These are phyloP conservation scores for Xerocomellus dryophilus DNA, from an alignment of 768 basidiomycete species.

Conservation along the genomic window DNA sequence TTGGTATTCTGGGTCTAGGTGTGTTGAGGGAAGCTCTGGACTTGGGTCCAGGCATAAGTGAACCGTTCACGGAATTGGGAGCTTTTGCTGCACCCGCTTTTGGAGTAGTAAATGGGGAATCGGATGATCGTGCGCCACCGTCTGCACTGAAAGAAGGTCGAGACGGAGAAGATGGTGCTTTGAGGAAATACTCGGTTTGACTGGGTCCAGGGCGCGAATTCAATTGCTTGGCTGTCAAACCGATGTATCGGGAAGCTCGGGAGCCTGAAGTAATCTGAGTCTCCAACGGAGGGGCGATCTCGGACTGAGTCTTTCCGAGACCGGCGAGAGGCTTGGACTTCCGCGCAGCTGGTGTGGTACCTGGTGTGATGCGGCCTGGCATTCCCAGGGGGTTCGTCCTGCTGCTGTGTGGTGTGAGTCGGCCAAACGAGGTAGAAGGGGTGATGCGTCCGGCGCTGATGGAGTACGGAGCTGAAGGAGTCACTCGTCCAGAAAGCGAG, in stretches of 20 bases:
- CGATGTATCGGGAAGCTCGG: slow-evolving; percentile 78
- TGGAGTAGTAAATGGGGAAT: slow-evolving; percentile 68
- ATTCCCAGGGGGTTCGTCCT: slow-evolving; percentile 28
- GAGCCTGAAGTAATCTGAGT: slow-evolving; percentile 73
- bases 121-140: slow-evolving; percentile 34
- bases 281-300: slow-evolving; percentile 25
- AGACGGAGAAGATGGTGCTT: slow-evolving; percentile 35
- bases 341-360: slow-evolving; percentile 30
- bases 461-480: slow-evolving; percentile 41
- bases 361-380: slow-evolving; percentile 51
- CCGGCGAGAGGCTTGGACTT: slow-evolving; percentile 32
- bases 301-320: slow-evolving; percentile 34
- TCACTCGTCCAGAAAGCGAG: slow-evolving; percentile 43
- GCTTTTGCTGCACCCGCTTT: slow-evolving; percentile 45
- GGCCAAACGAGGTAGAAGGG: slow-evolving; percentile 50
- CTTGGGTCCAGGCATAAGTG: slow-evolving; percentile 25
- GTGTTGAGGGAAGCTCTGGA: slow-evolving; percentile 41
- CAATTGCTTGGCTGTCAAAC: slow-evolving; percentile 82
- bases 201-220: slow-evolving; percentile 38
- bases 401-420: slow-evolving; percentile 35
- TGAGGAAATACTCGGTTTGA: slow-evolving; percentile 21
- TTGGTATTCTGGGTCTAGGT: slow-evolving; percentile 65
- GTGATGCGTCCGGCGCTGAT: slow-evolving; percentile 50
- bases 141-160: slow-evolving; percentile 38
- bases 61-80: slow-evolving; percentile 10